Evolutionary conservation across 257 asterid species (phyloP), one percentile per base, ranked within the genome.

Genomic region (Fraxinus excelsior): DNA sequence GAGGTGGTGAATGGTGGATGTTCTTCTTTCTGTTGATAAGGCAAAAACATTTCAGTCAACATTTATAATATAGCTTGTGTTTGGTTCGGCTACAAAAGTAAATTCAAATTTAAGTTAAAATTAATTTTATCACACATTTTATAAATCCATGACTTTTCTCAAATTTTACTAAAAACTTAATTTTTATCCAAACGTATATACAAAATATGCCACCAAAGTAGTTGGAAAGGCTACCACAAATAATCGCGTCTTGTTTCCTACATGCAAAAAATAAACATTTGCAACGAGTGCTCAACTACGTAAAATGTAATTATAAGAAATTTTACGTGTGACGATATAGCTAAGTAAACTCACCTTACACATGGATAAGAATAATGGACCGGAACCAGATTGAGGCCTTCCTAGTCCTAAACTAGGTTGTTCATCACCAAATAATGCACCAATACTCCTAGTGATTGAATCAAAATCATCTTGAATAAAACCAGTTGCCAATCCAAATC

Each of bases 401-500:
- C 93, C 98, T 0, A 92, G 82, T 1, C 96, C 97, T 64, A 90
- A 80, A 66, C 83, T 53, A 56, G 93, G 92, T 12, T 72, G 74
- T 44, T 73, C 80, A 44, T 82, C 87, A 21, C 82, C 87, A 72
- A 90, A 80, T 66, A 91, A 53, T 34, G 16, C 75, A 23, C 44
- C 83, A 34, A 88, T 85, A 0, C 78, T 81, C 66, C 74, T 71
- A 13, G 60, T 62, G 67, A 92, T 74, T 1, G 79, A 76, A 34
- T 68, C 86, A 70, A 86, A 83, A 76, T 77, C 92, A 46, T 70
- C 66, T 68, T 74, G 42, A 11, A 91, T 62, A 14, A 92, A 86
- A 32, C 97, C 97, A 3, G 91, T 92, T 0, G 87, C 92, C 11
- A 85, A 85, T 44, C 97, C 97, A 46, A 87, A 86, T 13, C 96